Base-by-base conservation (phyloP, 441 rosid species). In the Adansonia grandidieri region DNA sequence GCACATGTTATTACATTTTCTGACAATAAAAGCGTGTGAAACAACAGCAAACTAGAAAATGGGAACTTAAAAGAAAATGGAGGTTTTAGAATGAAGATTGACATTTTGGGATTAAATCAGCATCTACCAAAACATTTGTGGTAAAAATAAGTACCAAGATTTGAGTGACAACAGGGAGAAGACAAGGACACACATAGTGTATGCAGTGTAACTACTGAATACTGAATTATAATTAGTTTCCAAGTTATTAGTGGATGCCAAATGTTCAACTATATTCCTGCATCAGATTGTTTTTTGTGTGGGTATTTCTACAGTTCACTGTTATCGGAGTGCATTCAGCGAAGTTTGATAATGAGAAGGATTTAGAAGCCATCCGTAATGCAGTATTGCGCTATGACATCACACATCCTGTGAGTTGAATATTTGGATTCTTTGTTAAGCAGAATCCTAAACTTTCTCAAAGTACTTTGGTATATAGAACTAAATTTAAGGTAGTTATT, bases 251-350 rank as follows among this genome's bases (percentile, higher is more conserved):
- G 42, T 20, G 37, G 67, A 44, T 42, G 56, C 13, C 17, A n/a
- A 19, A 45, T 61, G 6, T 50, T 71, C 58, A 44, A 68, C 22
- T 64, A 1, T 75, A n/a, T 62, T 24, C 74, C 56, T 9, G 58
- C 48, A n/a, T 71, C 44, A 72, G 44, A 28, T 24, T 75, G 50
- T 28, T 24, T 73, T 68, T 42, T 45, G 22, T 71, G 56, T 62
- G 70, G 56, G 14, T 81, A 60, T 67, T 77, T 77, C 60, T 64
- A 71, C 88, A 96, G 99, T 91, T 96, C 80, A 84, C 93, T 10
- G 99, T 96, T 81, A 91, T 96, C 58, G 98, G 99, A 82, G 99
- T 96, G 40, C 99, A 96, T 87, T 96, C 99, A n/a, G 99, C 98
- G 19, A 94, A 94, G 87, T 96, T 96, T 7, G 98, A 94, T 85